These are phyloP conservation scores for Oidium heveae DNA, from an alignment of 2,329 filamentous ascomycete genomes.

Conservation along the genomic window DNA sequence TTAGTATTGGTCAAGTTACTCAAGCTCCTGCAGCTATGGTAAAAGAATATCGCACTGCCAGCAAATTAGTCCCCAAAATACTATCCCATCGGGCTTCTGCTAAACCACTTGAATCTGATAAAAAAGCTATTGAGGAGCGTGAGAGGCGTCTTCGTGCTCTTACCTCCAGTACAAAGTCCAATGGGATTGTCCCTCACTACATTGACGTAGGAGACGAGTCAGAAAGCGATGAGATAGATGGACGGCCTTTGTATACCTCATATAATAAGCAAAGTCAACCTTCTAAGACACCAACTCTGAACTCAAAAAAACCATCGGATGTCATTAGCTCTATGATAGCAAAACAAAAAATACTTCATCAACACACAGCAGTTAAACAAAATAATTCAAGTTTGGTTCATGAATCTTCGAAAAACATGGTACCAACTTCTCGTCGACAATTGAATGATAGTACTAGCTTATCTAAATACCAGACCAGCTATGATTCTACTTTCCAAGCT, in stretches of 20 bases:
- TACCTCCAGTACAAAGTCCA: neutral
- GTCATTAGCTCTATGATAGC: no score
- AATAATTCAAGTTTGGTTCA: no score
- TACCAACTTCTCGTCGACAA: no score
- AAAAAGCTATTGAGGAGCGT: constrained; percentile 14
- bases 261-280: no score
- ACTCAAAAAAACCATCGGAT: neutral
- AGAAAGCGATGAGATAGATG: neutral
- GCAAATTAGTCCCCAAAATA: constrained; percentile 14
- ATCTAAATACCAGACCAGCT: no score
- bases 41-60: constrained; percentile 23
- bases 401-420: no score
- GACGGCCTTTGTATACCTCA: neutral
- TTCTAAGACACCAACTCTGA: neutral
- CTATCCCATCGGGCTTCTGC: constrained; percentile 11
- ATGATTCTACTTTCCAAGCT: no score
- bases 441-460: no score
- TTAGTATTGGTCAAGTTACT: constrained; percentile 16
- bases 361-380: no score
- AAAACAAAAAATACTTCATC: no score
- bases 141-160: constrained; percentile 13
- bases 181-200: neutral
- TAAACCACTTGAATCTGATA: constrained; percentile 2
- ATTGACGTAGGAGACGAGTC: neutral
- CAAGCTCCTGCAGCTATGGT: constrained; percentile 29